These are phyloP conservation scores for Coprinopsis sp. DNA, from an alignment of 768 basidiomycete species.

Conservation along the genomic window DNA sequence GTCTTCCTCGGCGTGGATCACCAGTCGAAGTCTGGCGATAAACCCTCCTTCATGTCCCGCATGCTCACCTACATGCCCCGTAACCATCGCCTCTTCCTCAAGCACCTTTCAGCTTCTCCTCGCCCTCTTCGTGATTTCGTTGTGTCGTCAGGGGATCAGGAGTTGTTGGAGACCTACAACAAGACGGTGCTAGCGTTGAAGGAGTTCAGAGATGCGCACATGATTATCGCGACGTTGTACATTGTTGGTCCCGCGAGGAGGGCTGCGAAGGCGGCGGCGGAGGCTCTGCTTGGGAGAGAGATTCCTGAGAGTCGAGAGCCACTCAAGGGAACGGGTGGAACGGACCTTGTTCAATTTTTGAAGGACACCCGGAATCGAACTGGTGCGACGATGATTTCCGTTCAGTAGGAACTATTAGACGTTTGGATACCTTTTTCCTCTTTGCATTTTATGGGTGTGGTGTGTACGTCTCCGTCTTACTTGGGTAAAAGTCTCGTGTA, in stretches of 20 bases:
- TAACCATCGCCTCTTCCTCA: constrained; percentile 72
- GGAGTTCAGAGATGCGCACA: constrained; percentile 74
- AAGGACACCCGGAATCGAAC: constrained; percentile 74
- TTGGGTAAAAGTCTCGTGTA: too few relatives aligned
- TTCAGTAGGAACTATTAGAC: too few relatives aligned
- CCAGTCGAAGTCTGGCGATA: constrained; percentile 26
- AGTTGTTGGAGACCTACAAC: constrained; percentile 59
- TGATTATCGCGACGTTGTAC: constrained; percentile 71
- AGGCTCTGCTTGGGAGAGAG: constrained; percentile 8
- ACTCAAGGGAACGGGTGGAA: constrained; percentile 78
- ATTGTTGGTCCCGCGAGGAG: constrained; percentile 68
- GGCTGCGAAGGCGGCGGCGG: constrained; percentile 22
- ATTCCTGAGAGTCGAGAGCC: constrained; percentile 17
- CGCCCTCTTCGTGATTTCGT: constrained; percentile 63
- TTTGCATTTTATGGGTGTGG: too few relatives aligned
- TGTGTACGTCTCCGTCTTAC: too few relatives aligned
- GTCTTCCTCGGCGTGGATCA: constrained; percentile 71
- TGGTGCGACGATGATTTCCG: constrained; percentile 35
- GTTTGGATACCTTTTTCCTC: too few relatives aligned
- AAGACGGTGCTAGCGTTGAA: constrained; percentile 62
- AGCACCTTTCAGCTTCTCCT: constrained; percentile 57
- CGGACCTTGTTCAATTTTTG: constrained; percentile 70
- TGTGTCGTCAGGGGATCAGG: constrained; percentile 22
- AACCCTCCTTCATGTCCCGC: constrained; percentile 55
- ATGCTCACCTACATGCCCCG: constrained; percentile 87